Conservation (phyloP, 257 asterid species). For the Nicotiana obtusifolia region DNA sequence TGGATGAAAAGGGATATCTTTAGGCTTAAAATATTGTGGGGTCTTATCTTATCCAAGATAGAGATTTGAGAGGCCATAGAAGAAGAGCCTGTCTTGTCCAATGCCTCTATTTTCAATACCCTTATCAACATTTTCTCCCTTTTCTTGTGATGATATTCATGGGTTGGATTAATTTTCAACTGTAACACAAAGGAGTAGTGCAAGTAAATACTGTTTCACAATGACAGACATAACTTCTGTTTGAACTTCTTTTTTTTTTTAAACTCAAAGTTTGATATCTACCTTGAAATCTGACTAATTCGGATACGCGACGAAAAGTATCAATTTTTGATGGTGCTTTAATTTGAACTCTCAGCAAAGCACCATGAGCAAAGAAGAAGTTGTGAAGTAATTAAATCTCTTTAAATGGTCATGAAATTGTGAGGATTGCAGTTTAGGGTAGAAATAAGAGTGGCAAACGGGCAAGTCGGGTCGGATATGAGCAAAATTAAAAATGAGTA, state of each 20-base stretch:
- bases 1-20: background rate
- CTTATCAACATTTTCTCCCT: conserved; percentile 31
- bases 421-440: background rate
- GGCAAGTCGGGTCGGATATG: too few species aligned
- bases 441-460: background rate
- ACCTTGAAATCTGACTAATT: too few species aligned
- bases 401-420: background rate
- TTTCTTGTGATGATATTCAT: conserved; percentile 8
- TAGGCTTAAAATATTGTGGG: conserved; percentile 22
- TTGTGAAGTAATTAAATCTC: background rate
- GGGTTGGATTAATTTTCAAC: background rate
- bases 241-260: too few species aligned
- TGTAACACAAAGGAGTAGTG: background rate
- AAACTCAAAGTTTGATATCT: rapidly evolving
- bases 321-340: too few species aligned
- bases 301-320: too few species aligned
- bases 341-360: too few species aligned
- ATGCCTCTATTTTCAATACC: conserved; percentile 17
- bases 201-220: background rate
- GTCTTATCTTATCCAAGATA: conserved; percentile 47
- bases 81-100: conserved; percentile 34
- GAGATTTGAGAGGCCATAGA: conserved; percentile 42
- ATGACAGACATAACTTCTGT: background rate
- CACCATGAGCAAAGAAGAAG: background rate
- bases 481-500: too few species aligned